Base-by-base conservation (phyloP, 2,329 filamentous ascomycete species). In the Didymella sp. region DNA sequence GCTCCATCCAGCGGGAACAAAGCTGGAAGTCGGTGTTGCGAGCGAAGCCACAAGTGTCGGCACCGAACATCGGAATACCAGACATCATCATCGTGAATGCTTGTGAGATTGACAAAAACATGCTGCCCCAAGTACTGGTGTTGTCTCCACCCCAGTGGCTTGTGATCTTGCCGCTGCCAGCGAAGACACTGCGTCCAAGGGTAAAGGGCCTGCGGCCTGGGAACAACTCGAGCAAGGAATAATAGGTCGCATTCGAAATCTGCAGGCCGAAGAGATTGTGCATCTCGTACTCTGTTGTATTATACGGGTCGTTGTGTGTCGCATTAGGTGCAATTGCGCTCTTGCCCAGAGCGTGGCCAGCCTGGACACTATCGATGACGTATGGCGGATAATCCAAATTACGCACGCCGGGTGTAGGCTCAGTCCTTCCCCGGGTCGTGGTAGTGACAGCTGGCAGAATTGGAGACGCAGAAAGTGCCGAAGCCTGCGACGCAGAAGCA, bases 91-190 rank as follows among this genome's bases (percentile, higher is more conserved):
- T 91, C 11, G 84, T 86, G 0, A 94, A 80, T 1, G 89, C 89
- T 73, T 92, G 89, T 0, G 89, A 84, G 67, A 93, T 93, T 12
- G 86, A 87, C 72, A 88, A 86, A 72, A 83, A 88, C 84, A 92
- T 88, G 69, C 85, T 88, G 0, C 83, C 81, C 85, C 88, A 92
- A 4, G 84, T 81, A 7, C 85, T 87, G 33, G 79, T 77, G 70
- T 91, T 92, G 74, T 92, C 77, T 30, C 68, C 89, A 21, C 89
- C 89, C 90, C 90, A 94, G 74, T 62, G 60, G 25, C 51, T 55
- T 1, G 60, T 62, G 2, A 31, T 54, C 41, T 58, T 60, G 3
- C 60, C 60, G 15, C 57, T 58, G n/a, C 60, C 60, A 22, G 60
- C 54, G 27, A 56, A 62, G n/a, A 58, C 45, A 31, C 54, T 58